These are phyloP conservation scores for Carallia pectinifolia DNA, from an alignment of 345 rosid species.

Conservation along the genomic window DNA sequence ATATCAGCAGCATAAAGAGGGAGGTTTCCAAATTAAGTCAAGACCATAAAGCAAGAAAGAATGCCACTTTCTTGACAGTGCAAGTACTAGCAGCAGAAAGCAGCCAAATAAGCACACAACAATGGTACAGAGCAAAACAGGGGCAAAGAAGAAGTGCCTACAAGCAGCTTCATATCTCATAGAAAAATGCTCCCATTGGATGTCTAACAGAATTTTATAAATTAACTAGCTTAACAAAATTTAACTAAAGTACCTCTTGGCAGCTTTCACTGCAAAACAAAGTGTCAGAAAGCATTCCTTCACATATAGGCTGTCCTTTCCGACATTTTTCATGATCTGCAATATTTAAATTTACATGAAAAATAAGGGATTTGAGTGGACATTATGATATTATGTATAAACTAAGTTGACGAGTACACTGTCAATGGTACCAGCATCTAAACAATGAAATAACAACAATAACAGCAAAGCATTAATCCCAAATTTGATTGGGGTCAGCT, in stretches of 20 bases:
- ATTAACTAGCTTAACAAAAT: conserved; percentile 7
- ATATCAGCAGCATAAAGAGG: neutral
- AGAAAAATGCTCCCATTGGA: neutral
- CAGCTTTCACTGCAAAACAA: conserved; percentile 74
- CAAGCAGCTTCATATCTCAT: neutral
- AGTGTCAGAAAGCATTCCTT: conserved; percentile 44
- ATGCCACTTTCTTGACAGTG: neutral
- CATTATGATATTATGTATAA: conserved; percentile 5
- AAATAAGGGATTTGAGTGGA: conserved; percentile 16
- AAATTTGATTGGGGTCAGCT: too few species aligned
- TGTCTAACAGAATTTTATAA: conserved; percentile 8
- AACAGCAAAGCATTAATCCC: neutral
- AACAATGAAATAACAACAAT: neutral
- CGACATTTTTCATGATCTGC: conserved; percentile 78
- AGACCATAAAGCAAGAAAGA: neutral
- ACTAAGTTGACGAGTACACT: neutral
- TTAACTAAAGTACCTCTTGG: conserved; percentile 52
- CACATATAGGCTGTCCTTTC: conserved; percentile 31
- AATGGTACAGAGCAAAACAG: neutral
- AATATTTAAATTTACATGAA: conserved; percentile 19
- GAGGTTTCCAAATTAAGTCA: neutral
- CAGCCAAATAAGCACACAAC: neutral
- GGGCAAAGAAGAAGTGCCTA: neutral
- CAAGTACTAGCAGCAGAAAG: neutral
- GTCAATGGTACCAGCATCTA: neutral